Evolutionary conservation across 106 monocot genomes (phyloP), one percentile per base, ranked within the genome.

Genomic region (Acorus gramineus): DNA sequence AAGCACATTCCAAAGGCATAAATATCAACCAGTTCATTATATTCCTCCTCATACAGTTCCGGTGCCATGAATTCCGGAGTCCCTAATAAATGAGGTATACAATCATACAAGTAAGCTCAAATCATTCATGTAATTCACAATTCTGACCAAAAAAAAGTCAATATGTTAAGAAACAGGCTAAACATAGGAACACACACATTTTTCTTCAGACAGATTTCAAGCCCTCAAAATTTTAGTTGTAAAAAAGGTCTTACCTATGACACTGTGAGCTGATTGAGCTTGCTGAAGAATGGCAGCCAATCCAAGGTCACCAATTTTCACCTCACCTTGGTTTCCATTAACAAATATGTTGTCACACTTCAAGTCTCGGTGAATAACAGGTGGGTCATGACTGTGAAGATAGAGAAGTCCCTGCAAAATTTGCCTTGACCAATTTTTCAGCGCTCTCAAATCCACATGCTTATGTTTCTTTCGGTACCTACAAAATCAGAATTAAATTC

Each of bases 1-100:
- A 87, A 60, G 59, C 87, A 87, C 87, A 87, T 83, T 9, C 87
- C 87, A 67, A 87, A 87, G 6, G 87, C 74, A 72, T 87, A 87
- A 5, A 87, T 73, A 53, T 87, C 87, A 8, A 87, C 83, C 2
- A 87, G 69, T 66, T 87, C 87, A 66, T 80, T 80, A 47, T 87
- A 87, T 42, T 87, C 80, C 70, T 87, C 87, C 52, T 83, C 83
- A 14, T 83, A 87, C 42, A 86, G 81, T 59, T 86, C 86, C 7
- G 86, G 86, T 7, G 82, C 86, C 86, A 82, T 86, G 73, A 82
- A 86, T 57, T 86, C 86, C 12, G 82, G 71, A 11, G 86, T 86
- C 5, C 86, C 86, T 82, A 46, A 28, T 13, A 56, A 69, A 6
- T 9, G 4, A 50, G 49, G 59, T 50, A 8, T n/a, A 45, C 68